phyloP scores from a whole-genome alignment of 768 basidiomycete species.

The Pisolithus microcarpus region DNA sequence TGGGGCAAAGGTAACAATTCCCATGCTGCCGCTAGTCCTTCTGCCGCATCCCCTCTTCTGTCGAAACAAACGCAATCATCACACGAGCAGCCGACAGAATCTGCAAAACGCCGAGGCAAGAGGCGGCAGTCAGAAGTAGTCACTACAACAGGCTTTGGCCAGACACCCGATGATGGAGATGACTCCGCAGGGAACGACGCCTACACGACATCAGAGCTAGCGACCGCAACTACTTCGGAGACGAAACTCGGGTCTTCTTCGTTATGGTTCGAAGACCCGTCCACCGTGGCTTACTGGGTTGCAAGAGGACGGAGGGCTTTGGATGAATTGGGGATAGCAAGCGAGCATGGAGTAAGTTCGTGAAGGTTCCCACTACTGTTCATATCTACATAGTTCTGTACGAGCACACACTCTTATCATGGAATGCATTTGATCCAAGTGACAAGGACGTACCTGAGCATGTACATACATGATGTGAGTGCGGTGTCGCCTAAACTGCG shows the following conservation, averaged over 20 bases:
- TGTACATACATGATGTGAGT: too few relatives aligned
- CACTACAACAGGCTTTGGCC: not conserved
- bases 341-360: conserved; percentile 36
- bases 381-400: too few relatives aligned
- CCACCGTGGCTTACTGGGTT: conserved; percentile 44
- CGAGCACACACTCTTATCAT: too few relatives aligned
- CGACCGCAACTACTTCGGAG: not conserved
- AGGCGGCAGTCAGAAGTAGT: not conserved
- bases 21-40: not conserved
- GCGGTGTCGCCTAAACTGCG: too few relatives aligned
- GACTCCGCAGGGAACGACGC: conserved; percentile 9
- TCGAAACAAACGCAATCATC: not conserved
- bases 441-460: too few relatives aligned
- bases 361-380: not conserved
- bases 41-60: not conserved
- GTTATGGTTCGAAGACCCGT: conserved; percentile 50
- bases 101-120: not conserved
- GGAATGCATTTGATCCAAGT: too few relatives aligned
- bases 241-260: conserved; percentile 6
- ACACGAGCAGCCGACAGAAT: not conserved
- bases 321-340: conserved; percentile 39
- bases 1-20: conserved; percentile 9
- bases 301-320: conserved; percentile 44
- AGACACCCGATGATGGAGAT: too few relatives aligned
- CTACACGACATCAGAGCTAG: conserved; percentile 7